Conservation (phyloP, 139 green algal genomes). For the Auxenochlorella pyrenoidosa region DNA sequence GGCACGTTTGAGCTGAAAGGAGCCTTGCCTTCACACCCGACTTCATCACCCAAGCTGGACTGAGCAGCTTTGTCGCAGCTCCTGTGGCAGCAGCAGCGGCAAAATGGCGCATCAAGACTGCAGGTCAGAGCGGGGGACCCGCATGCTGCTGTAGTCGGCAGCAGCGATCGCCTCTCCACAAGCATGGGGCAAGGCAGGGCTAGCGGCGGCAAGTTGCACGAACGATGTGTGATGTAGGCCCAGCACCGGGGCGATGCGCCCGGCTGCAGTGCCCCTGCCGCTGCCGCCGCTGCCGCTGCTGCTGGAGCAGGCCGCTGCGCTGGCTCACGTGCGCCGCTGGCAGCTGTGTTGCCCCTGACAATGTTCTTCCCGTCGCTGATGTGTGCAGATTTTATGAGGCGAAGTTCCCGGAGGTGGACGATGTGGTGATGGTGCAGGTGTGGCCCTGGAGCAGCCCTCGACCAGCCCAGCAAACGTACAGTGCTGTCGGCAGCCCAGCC, state of each 20-base stretch:
- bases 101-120: conserved; percentile 45
- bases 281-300: too few relatives aligned
- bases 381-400: conserved; percentile 92
- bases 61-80: not conserved
- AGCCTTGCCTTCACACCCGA: not conserved
- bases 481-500: not conserved
- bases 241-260: too few relatives aligned
- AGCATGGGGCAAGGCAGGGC: not conserved
- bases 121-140: conserved; percentile 21
- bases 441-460: conserved; percentile 49
- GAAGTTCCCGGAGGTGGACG: conserved; percentile 96
- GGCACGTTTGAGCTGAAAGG: too few relatives aligned
- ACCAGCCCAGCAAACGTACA: conserved; percentile 21
- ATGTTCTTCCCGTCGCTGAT: not conserved
- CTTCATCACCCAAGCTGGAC: not conserved
- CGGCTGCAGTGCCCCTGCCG: too few relatives aligned
- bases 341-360: not conserved
- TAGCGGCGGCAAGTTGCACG: too few relatives aligned
- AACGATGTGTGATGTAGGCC: too few relatives aligned
- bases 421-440: conserved; percentile 98
- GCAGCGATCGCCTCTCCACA: not conserved
- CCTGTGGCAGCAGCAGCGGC: not conserved
- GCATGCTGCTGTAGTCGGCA: not conserved
- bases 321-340: not conserved
- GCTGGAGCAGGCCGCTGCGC: not conserved